Percentiles rank a stretch among this genome's conserved stretches.
Evolutionary conservation across 208 protist species (phyloP).

Genomic region (Acanthamoeba royreba): DNA sequence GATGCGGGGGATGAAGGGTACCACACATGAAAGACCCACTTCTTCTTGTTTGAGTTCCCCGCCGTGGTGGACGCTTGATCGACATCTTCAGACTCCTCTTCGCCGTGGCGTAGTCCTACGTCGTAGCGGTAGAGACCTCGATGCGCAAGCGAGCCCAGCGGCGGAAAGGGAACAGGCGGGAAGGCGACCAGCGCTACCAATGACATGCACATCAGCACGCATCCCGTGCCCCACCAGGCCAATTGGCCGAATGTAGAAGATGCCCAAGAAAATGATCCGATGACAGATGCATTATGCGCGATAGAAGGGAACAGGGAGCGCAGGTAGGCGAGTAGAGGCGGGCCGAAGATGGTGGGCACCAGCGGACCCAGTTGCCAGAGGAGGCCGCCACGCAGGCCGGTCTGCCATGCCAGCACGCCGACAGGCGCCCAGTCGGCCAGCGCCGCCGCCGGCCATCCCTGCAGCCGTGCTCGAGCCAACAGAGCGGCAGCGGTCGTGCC

Average conservation of each 20-base stretch:
- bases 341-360: neutral
- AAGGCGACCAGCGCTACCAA: neutral
- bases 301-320: neutral
- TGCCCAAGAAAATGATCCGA: neutral
- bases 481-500: neutral
- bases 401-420: neutral
- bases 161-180: neutral
- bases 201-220: neutral
- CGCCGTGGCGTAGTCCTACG: neutral
- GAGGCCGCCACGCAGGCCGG: neutral
- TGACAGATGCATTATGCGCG: neutral
- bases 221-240: neutral
- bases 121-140: neutral
- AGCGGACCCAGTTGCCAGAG: neutral
- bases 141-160: neutral
- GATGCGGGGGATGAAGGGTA: neutral
- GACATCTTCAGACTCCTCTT: neutral
- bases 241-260: too few relatives aligned
- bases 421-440: neutral
- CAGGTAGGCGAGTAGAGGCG: neutral
- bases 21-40: neutral
- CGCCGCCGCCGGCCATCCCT: neutral
- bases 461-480: neutral
- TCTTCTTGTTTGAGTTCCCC: neutral
- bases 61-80: too few relatives aligned